Base-by-base conservation (phyloP, 2,329 filamentous ascomycete genomes). In the Pseudogymnoascus sp. region DNA sequence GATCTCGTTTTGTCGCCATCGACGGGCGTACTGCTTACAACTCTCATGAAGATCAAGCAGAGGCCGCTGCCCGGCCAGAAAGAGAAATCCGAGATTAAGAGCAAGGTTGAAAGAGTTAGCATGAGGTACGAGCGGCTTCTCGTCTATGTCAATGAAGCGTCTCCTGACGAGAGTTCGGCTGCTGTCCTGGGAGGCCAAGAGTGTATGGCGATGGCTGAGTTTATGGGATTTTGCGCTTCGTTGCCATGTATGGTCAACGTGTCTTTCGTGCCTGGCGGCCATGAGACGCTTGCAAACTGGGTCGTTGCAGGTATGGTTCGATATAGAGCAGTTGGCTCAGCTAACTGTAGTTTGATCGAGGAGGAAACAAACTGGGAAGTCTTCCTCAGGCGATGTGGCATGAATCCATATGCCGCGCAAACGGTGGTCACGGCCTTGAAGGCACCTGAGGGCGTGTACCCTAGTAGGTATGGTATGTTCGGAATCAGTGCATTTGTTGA, bases 331-430 rank as follows among this genome's bases (percentile, higher is more conserved):
- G 13, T 7, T 39, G 33, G 26, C 59, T 21, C 45, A 2, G 19
- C 3, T 35, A 56, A 37, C n/a, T 61, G 65, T 59, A 71, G 67
- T 28, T 68, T 83, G 28, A 66, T 81, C 6, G 71, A 81, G 13
- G 79, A 82, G 0, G 86, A 89, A 71, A 85, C 84, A 0, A 70
- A 75, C 33, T 88, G 84, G 84, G 88, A 91, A 69, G 48, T 82
- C 8, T 87, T 88, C 63, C 74, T 92, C 21, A 77, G 86, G 12
- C 75, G 77, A 21, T 78, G 79, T 1, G 88, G 88, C 0, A 70
- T 90, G 68, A 91, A 92, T 70, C 79, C 82, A 0, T 90, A 83
- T 68, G 87, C 86, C 2, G 88, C 88, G 2, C 87, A 90, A 68
- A 75, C 76, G 8, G 74, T 90, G 1, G 72, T 89, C 33, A 74